Conservation (phyloP, 768 basidiomycete genomes). For the Trametes villosa region DNA sequence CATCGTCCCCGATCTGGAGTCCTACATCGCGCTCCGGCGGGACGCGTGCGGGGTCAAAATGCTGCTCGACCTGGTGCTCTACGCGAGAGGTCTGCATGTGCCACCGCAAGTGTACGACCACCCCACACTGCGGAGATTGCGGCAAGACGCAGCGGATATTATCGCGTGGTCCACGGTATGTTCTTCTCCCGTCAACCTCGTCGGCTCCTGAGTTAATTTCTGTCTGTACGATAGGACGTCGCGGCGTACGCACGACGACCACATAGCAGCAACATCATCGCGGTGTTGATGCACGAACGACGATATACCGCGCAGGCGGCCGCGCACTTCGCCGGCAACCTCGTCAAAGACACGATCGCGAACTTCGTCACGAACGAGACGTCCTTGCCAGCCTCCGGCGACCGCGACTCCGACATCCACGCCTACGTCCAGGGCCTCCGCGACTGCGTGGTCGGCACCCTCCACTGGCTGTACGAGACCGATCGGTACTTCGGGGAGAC, state of each 20-base stretch:
- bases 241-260: constrained; percentile 56
- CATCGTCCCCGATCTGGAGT: constrained; percentile 46
- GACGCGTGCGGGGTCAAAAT: constrained; percentile 53
- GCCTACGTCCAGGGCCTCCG: constrained; percentile 55
- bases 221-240: constrained; percentile 52
- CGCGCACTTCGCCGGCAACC: constrained; percentile 44
- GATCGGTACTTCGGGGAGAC: constrained; percentile 62
- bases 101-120: constrained; percentile 37
- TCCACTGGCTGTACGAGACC: constrained; percentile 71
- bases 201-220: background rate
- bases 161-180: constrained; percentile 58
- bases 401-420: constrained; percentile 34
- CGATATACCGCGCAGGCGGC: constrained; percentile 55
- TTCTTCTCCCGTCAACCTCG: background rate
- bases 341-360: constrained; percentile 44
- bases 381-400: constrained; percentile 5
- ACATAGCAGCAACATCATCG: constrained; percentile 51
- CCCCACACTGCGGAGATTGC: constrained; percentile 39
- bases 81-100: constrained; percentile 50
- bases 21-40: constrained; percentile 51
- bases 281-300: constrained; percentile 50
- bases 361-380: constrained; percentile 36
- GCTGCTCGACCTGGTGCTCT: constrained; percentile 56
- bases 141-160: constrained; percentile 50
- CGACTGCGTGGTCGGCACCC: constrained; percentile 58